These are phyloP conservation scores for Tuber melanosporum DNA, from an alignment of 495 filamentous ascomycete genomes.

Conservation along the genomic window DNA sequence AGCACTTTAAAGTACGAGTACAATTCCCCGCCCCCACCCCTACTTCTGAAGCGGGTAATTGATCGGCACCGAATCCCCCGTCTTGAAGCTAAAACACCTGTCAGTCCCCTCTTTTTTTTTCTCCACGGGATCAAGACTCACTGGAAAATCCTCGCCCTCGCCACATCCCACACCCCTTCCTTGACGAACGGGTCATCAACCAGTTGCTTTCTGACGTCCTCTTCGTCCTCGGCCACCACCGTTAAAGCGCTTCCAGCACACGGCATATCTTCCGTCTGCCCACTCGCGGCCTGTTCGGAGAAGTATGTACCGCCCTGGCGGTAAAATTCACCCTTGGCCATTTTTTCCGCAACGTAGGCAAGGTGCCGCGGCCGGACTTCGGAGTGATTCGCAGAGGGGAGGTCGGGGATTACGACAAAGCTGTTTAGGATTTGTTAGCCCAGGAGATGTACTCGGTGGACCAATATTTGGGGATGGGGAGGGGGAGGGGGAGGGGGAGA, in stretches of 20 bases:
- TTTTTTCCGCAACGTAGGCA: neutral
- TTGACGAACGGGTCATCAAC: slow-evolving; percentile 51
- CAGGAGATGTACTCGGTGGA: neutral
- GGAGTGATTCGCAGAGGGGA: neutral
- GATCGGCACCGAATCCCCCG: neutral
- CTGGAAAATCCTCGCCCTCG: slow-evolving; percentile 48
- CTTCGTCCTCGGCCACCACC: neutral
- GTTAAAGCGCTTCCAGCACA: neutral
- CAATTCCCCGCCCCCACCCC: neutral
- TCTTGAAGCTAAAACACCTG: neutral
- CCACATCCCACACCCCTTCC: slow-evolving; percentile 72
- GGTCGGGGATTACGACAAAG: neutral
- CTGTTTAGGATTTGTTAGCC: neutral
- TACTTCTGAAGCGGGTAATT: neutral
- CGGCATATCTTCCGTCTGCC: neutral
- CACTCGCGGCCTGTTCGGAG: neutral
- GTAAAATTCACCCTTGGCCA: neutral
- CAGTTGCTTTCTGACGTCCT: neutral
- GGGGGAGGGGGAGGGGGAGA: too few species aligned
- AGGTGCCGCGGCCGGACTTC: neutral
- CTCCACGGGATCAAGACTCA: neutral
- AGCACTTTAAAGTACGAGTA: neutral
- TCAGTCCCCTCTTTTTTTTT: neutral
- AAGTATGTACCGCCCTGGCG: neutral
- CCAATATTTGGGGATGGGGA: neutral